A percentile compares a stretch with the other conserved stretches of the same genome.
Evolutionary conservation across 2,329 filamentous ascomycete species (phyloP).

Genomic region (Coniochaeta sp.): DNA sequence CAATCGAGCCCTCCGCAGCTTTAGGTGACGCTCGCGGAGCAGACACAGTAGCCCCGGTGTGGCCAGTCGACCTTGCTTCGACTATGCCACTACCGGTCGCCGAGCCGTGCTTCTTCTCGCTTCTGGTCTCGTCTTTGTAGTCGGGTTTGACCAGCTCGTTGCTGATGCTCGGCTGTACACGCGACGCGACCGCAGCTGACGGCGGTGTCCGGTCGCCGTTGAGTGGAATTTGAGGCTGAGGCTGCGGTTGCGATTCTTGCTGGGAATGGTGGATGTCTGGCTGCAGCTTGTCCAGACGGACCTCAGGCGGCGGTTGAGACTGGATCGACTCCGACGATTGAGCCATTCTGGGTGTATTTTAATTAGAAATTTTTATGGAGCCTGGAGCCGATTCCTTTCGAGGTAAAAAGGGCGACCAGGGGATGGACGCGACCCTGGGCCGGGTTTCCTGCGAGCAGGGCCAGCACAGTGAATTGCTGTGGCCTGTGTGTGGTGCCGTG

Average conservation of each 20-base stretch:
- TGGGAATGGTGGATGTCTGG: constrained; percentile 2
- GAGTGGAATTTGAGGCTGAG: constrained; percentile 5
- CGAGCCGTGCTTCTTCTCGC: constrained; percentile 9
- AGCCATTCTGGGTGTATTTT: constrained; percentile 29
- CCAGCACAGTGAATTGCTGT: constrained; percentile 8
- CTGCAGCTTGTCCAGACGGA: constrained; percentile 3
- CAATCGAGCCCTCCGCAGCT: not conserved
- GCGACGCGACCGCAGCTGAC: not conserved
- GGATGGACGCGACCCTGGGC: constrained; percentile 22
- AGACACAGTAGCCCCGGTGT: not conserved
- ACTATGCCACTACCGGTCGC: not conserved
- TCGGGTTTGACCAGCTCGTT: constrained; percentile 7
- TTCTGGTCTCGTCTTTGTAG: constrained; percentile 8
- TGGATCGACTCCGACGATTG: constrained; percentile 18
- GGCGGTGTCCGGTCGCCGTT: not conserved
- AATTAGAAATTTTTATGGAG: constrained; percentile 32
- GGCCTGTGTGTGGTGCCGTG: not conserved
- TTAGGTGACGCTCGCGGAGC: not conserved
- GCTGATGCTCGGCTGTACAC: constrained; percentile 2
- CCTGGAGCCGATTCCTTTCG: constrained; percentile 21
- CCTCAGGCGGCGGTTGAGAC: constrained; percentile 12
- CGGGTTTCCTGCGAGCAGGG: constrained; percentile 18
- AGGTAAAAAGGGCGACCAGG: constrained; percentile 15
- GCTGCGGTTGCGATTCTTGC: not conserved
- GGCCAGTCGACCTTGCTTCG: not conserved